Conservation (phyloP, 2,329 filamentous ascomycete genomes). For the Penicillium glabrum region DNA sequence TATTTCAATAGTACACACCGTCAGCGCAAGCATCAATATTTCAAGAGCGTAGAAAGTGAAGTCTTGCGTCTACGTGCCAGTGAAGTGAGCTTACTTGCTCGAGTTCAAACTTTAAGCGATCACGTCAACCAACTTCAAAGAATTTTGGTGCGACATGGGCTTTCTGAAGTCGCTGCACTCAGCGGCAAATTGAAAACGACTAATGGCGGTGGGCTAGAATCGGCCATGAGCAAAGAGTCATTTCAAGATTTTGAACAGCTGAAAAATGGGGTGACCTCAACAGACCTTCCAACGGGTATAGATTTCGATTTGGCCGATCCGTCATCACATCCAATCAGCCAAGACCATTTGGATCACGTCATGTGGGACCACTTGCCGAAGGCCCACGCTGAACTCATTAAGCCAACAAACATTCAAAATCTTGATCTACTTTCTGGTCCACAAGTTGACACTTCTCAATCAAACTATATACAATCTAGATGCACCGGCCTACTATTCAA, state of each 20-base stretch:
- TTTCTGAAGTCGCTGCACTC: background rate
- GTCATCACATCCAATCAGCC: background rate
- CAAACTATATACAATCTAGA: background rate
- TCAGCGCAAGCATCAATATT: slow-evolving; percentile 7
- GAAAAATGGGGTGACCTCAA: background rate
- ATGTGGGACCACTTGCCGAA: background rate
- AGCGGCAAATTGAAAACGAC: background rate
- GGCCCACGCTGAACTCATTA: background rate
- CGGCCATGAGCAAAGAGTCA: background rate
- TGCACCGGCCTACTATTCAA: background rate
- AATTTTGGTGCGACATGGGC: slow-evolving; percentile 10
- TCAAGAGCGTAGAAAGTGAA: slow-evolving; percentile 3
- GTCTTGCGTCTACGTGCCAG: slow-evolving; percentile 17
- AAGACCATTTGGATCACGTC: background rate
- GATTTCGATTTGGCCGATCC: background rate
- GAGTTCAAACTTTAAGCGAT: slow-evolving; percentile 24
- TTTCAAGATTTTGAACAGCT: background rate
- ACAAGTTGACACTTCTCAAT: background rate
- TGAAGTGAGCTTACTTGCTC: slow-evolving; percentile 29
- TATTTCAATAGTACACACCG: background rate
- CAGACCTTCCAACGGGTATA: background rate
- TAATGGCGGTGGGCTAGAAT: background rate
- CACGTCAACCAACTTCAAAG: slow-evolving; percentile 25
- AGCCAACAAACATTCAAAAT: background rate
- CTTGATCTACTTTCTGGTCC: background rate